Conservation (phyloP, 2,329 filamentous ascomycete genomes). For the Botryotinia calthae region DNA sequence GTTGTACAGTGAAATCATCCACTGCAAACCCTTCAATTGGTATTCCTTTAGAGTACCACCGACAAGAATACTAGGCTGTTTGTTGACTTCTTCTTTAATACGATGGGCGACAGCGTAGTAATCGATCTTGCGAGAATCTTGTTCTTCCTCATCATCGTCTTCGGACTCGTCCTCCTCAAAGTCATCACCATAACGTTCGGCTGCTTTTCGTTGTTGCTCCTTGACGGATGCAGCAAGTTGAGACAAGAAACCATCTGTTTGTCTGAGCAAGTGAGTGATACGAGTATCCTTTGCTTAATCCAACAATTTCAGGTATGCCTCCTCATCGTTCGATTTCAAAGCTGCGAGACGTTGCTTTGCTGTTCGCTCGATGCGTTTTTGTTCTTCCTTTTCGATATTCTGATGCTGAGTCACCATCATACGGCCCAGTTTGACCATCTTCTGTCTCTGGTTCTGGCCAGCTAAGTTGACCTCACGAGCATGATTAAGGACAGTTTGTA, state of each 20-base stretch:
- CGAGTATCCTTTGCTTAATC: slow-evolving; percentile 99
- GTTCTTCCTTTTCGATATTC: slow-evolving; percentile 98
- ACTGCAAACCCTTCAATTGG: slow-evolving; percentile 96
- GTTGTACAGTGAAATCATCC: slow-evolving; percentile 99
- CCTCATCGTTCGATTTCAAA: slow-evolving; percentile 97
- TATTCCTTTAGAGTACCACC: slow-evolving; percentile 96
- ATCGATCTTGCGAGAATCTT: slow-evolving; percentile 79
- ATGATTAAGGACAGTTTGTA: slow-evolving; percentile 82
- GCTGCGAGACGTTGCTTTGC: slow-evolving; percentile 99
- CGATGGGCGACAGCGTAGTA: slow-evolving; percentile 98
- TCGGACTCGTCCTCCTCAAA: slow-evolving; percentile 56
- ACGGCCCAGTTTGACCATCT: slow-evolving; percentile 81
- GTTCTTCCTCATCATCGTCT: slow-evolving; percentile 67
- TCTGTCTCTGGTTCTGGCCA: slow-evolving; percentile 65
- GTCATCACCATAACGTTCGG: slow-evolving; percentile 68
- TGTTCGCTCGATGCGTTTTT: slow-evolving; percentile 95
- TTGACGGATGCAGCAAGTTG: slow-evolving; percentile 95
- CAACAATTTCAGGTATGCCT: slow-evolving; percentile 95
- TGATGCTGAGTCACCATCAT: slow-evolving; percentile 88
- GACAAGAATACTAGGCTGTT: slow-evolving; percentile 81
- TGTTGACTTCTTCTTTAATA: slow-evolving; percentile 85
- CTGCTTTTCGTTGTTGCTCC: slow-evolving; percentile 81
- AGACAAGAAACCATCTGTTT: slow-evolving; percentile 96
- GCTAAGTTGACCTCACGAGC: slow-evolving; percentile 71
- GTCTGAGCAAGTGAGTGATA: slow-evolving; percentile 94